Evolutionary conservation across 2,329 filamentous ascomycete genomes (phyloP).

Genomic region (Cladophialophora psammophila): DNA sequence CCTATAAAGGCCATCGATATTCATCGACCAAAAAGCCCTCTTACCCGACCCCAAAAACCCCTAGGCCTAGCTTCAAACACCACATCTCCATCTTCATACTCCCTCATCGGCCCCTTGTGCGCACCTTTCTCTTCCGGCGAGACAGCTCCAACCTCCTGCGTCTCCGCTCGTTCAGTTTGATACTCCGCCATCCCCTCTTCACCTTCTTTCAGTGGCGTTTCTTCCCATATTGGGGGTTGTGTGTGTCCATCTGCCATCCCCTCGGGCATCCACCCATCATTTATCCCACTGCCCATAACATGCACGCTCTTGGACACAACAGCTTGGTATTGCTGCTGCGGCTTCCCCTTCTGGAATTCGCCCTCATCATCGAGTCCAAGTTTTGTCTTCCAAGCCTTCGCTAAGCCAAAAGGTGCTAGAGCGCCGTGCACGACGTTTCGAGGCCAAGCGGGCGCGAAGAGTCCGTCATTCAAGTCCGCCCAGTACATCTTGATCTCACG

Average conservation of each 20-base stretch:
- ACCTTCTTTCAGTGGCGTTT: slow-evolving; percentile 11
- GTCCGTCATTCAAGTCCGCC: slow-evolving; percentile 55
- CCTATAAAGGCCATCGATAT: neutral
- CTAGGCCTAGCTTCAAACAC: slow-evolving; percentile 5
- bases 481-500: slow-evolving; percentile 55
- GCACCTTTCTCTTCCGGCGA: neutral
- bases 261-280: slow-evolving; percentile 32
- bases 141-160: neutral
- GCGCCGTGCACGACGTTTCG: slow-evolving; percentile 53
- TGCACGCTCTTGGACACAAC: slow-evolving; percentile 31
- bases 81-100: slow-evolving; percentile 11
- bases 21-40: slow-evolving; percentile 19
- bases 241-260: slow-evolving; percentile 16
- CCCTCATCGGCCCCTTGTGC: neutral
- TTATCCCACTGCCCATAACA: slow-evolving; percentile 26
- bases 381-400: slow-evolving; percentile 23
- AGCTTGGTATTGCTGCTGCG: slow-evolving; percentile 11
- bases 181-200: slow-evolving; percentile 1
- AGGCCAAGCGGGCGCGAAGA: slow-evolving; percentile 59
- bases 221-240: slow-evolving; percentile 11
- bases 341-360: neutral
- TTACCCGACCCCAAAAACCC: slow-evolving; percentile 16
- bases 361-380: slow-evolving; percentile 11
- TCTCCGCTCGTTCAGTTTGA: neutral
- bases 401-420: slow-evolving; percentile 44